Evolutionary conservation across 2,329 filamentous ascomycete species (phyloP).

Genomic region (Allantophomopsis cytisporea): DNA sequence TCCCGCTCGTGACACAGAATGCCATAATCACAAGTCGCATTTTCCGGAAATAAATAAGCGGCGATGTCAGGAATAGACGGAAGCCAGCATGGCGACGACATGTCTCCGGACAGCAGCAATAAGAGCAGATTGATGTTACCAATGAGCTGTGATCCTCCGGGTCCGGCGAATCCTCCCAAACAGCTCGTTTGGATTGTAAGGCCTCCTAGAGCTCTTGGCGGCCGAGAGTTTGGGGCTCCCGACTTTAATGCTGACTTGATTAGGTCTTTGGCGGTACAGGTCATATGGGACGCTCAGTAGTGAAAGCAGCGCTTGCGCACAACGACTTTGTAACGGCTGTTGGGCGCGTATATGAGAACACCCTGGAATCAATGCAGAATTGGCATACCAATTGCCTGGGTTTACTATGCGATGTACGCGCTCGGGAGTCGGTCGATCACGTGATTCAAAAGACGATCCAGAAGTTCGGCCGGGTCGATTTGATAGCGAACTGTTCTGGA

Average conservation of each 20-base stretch:
- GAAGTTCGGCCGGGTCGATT: slow-evolving; percentile 70
- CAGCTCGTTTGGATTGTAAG: slow-evolving; percentile 82
- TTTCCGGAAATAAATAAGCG: too few species aligned
- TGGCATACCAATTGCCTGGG: slow-evolving; percentile 63
- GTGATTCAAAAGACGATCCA: slow-evolving; percentile 59
- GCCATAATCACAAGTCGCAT: too few species aligned
- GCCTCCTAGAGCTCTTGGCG: slow-evolving; percentile 5
- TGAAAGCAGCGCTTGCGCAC: slow-evolving; percentile 66
- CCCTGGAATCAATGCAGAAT: slow-evolving; percentile 54
- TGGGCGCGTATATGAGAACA: slow-evolving; percentile 69
- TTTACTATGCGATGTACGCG: slow-evolving; percentile 80
- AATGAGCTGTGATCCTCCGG: slow-evolving; percentile 74
- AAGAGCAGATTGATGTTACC: slow-evolving; percentile 50
- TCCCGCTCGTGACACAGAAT: too few species aligned
- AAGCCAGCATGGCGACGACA: slow-evolving; percentile 4
- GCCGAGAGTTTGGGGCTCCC: too few species aligned
- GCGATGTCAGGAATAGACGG: slow-evolving; percentile 3
- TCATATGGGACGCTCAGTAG: slow-evolving; percentile 85
- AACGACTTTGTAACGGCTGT: slow-evolving; percentile 80
- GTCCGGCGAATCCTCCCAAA: slow-evolving; percentile 52
- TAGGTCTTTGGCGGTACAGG: slow-evolving; percentile 93
- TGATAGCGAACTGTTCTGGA: slow-evolving; percentile 87
- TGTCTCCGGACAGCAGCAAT: slow-evolving; percentile 9
- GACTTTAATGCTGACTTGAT: slow-evolving; percentile 1
- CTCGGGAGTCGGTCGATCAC: slow-evolving; percentile 60